These are phyloP conservation scores for Marchantia polymorpha DNA, from an alignment of 225 moss, liverwort and hornwort genomes.

Conservation along the genomic window DNA sequence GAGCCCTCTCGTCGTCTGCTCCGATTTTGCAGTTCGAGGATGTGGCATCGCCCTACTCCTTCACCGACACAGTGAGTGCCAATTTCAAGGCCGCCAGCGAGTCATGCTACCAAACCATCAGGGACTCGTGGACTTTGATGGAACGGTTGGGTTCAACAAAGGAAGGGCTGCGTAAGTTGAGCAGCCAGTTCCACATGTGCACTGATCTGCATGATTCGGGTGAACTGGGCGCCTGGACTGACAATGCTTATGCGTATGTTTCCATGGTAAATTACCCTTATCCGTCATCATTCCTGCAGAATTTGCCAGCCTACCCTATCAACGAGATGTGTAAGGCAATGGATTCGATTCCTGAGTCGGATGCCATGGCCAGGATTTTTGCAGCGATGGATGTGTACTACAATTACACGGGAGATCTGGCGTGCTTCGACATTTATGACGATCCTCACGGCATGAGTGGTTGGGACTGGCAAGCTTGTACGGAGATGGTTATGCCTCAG, in stretches of 20 bases:
- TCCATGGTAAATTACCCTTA: conserved; percentile 95
- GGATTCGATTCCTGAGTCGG: conserved; percentile 54
- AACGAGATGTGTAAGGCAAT: conserved; percentile 82
- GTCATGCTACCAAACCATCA: conserved; percentile 69
- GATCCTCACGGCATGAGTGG: conserved; percentile 52
- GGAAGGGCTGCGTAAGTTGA: conserved; percentile 70
- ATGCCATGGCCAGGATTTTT: conserved; percentile 68
- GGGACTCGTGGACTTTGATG: conserved; percentile 71
- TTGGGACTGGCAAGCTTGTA: conserved; percentile 70
- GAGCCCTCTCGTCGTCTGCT: conserved; percentile 90
- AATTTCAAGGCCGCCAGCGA: conserved; percentile 76
- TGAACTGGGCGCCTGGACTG: conserved; percentile 66
- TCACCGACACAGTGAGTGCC: conserved; percentile 58
- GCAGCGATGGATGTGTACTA: conserved; percentile 93
- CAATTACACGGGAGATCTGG: conserved; percentile 68
- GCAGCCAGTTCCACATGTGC: conserved; percentile 71
- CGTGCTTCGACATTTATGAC: conserved; percentile 67
- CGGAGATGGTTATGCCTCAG: conserved; percentile 98
- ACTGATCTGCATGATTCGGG: conserved; percentile 53
- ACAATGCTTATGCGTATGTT: conserved; percentile 73
- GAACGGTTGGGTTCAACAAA: conserved; percentile 48
- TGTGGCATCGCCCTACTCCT: conserved; percentile 69
- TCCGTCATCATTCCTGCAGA: conserved; percentile 72
- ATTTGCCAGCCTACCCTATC: conserved; percentile 84
- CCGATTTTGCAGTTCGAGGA: conserved; percentile 91